These are phyloP conservation scores for Dichomitus squalens DNA, from an alignment of 1,284 basidiomycete genomes.

Conservation along the genomic window DNA sequence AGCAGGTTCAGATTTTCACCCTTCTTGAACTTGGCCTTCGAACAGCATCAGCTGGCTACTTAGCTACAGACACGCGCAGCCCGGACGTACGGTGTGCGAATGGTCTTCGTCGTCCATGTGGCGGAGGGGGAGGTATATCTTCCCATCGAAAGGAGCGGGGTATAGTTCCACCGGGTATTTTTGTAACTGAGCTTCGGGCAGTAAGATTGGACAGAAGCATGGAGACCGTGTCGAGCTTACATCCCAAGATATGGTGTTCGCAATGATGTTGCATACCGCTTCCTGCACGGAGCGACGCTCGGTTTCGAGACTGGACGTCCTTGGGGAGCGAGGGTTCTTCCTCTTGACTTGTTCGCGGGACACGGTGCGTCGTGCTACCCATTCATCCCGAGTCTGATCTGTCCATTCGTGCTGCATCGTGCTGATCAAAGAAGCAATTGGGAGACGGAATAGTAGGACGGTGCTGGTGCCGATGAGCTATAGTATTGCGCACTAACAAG, in stretches of 20 bases:
- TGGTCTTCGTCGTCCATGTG: not conserved
- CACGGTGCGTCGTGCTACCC: not conserved
- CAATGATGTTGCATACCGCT: not conserved
- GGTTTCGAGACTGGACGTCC: not conserved
- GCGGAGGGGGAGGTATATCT: not conserved
- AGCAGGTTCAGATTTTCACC: conserved; percentile 12
- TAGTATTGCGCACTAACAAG: not conserved
- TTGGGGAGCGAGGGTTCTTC: not conserved
- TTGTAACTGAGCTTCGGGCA: not conserved
- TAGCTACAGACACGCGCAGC: not conserved
- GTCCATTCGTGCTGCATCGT: not conserved
- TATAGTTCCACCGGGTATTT: not conserved
- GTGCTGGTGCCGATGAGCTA: not conserved
- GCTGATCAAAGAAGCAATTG: not conserved
- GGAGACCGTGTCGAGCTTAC: not conserved
- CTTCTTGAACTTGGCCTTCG: conserved; percentile 6
- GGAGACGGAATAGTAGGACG: not conserved
- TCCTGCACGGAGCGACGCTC: not conserved
- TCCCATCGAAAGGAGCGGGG: not conserved
- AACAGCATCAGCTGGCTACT: not conserved
- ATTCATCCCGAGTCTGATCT: not conserved
- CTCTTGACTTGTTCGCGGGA: not conserved
- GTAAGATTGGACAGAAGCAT: not conserved
- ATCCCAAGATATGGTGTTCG: not conserved
- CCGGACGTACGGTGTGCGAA: not conserved